Evolutionary conservation across 2,329 filamentous ascomycete species (phyloP), one percentile per base, ranked within the genome.

Genomic region (Magnaporthales sp.): DNA sequence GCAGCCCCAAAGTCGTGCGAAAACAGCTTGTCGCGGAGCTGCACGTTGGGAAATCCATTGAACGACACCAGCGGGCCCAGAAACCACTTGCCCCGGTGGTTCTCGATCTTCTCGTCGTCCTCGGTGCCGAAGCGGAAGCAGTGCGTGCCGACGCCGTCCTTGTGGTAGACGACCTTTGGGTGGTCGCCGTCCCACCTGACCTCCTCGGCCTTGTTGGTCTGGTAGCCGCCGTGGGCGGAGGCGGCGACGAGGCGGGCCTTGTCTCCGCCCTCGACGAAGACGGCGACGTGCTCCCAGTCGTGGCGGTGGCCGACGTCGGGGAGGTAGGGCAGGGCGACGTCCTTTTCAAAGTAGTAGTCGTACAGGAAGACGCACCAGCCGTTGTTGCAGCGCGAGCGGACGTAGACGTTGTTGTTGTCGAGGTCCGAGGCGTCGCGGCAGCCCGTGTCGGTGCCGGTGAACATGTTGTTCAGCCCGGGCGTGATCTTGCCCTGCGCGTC

Each of bases 321-420:
- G 24, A 58, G 54, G 63, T 31, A 56, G 27, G 24, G 24, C 38
- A 31, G 19, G 19, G 74, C 72, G 2, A 77, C 75, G 72, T 81
- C 80, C 73, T 80, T 80, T 68, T 81, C 79, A 66, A 81, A 81
- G 72, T 80, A 81, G 72, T 81, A 81, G 68, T 75, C 78, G 71
- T 81, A 81, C 30, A 80, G 61, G 71, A 79, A 76, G 15, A 75
- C 74, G 72, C 80, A 82, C 79, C 78, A 81, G 67, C 76, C 76
- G 70, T 76, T 75, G 70, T 81, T 81, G 74, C 80, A 81, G 4
- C 77, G 76, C 68, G 74, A 72, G 4, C 80, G 78, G 3, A 74
- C 73, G 72, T 80, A 81, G 60, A 80, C 78, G 69, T 81, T 74
- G 69, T 72, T 73, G 70, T 72, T 73, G 68, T 72, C 61, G 4